A percentile compares a stretch with the other conserved stretches of the same genome.
These are phyloP conservation scores for Ophiognomonia clavigignenti-juglandacearum DNA, from an alignment of 2,329 filamentous ascomycete species.

Conservation along the genomic window DNA sequence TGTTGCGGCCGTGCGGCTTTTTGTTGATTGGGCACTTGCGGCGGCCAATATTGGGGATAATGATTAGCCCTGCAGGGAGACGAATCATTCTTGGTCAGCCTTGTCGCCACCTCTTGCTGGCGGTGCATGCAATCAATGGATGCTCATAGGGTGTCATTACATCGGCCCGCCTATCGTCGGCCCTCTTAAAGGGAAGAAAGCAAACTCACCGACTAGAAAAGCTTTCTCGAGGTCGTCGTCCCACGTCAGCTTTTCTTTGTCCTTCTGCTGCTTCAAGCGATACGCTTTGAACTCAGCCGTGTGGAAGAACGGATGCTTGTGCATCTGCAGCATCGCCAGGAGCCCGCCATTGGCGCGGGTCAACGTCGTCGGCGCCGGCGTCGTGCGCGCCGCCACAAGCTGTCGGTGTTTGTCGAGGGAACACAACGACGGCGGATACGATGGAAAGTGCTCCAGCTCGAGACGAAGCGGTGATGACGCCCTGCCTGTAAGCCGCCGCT, in stretches of 20 bases:
- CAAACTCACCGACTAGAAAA: slow-evolving; percentile 60
- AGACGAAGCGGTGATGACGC: too few species aligned
- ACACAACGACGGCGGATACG: too few species aligned
- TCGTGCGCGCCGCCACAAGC: too few species aligned
- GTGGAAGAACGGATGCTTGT: slow-evolving; percentile 55
- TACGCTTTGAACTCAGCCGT: slow-evolving; percentile 62
- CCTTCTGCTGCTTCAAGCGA: slow-evolving; percentile 58
- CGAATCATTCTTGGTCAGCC: neutral
- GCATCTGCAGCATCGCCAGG: too few species aligned
- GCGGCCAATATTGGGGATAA: slow-evolving; percentile 62
- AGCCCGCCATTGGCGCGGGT: too few species aligned
- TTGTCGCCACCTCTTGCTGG: neutral
- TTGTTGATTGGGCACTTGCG: slow-evolving; percentile 62
- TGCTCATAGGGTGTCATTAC: too few species aligned
- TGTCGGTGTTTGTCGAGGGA: too few species aligned
- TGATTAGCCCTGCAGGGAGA: slow-evolving; percentile 48
- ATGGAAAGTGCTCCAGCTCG: too few species aligned
- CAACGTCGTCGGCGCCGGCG: too few species aligned
- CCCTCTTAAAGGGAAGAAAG: neutral
- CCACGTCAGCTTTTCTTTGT: slow-evolving; percentile 60
- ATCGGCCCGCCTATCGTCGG: too few species aligned
- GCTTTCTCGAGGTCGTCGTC: slow-evolving; percentile 59
- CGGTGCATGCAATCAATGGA: neutral
- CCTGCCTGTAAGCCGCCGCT: too few species aligned
- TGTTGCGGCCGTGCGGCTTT: slow-evolving; percentile 62